Conservation (phyloP, 73 alveolate species). For the Uronychia setigera region DNA sequence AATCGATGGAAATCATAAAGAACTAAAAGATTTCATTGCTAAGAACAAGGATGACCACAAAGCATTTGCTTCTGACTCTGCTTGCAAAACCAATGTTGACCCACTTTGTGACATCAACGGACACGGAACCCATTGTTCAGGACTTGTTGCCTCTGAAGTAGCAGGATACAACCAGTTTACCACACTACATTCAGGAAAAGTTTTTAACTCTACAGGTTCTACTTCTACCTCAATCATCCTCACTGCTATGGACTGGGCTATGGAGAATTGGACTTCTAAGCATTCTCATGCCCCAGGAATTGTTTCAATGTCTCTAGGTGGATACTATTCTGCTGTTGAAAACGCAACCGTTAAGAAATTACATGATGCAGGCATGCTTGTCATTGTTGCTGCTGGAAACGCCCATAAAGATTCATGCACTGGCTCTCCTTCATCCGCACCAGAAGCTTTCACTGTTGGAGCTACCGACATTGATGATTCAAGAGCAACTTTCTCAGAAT, state of each 20-base stretch:
- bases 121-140: conserved; percentile 60
- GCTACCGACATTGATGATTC: background rate
- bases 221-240: conserved; percentile 16
- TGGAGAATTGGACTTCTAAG: conserved; percentile 22
- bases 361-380: conserved; percentile 7
- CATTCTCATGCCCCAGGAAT: conserved; percentile 28
- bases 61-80: background rate
- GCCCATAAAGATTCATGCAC: conserved; percentile 14
- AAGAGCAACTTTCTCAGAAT: conserved; percentile 22
- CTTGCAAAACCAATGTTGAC: background rate
- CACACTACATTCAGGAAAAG: conserved; percentile 19
- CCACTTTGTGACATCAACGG: conserved; percentile 22
- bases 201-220: background rate
- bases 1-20: background rate
- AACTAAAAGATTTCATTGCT: background rate
- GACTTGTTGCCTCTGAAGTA: conserved; percentile 40
- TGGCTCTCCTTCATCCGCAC: background rate
- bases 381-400: conserved; percentile 55
- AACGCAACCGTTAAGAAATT: conserved; percentile 23
- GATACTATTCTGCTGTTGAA: background rate
- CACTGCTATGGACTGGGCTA: conserved; percentile 36
- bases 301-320: conserved; percentile 10
- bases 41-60: background rate
- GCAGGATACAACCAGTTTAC: conserved; percentile 42
- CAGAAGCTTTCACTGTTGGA: background rate